Base-by-base conservation (phyloP, 2,329 filamentous ascomycete species). In the Fusarium sp. region DNA sequence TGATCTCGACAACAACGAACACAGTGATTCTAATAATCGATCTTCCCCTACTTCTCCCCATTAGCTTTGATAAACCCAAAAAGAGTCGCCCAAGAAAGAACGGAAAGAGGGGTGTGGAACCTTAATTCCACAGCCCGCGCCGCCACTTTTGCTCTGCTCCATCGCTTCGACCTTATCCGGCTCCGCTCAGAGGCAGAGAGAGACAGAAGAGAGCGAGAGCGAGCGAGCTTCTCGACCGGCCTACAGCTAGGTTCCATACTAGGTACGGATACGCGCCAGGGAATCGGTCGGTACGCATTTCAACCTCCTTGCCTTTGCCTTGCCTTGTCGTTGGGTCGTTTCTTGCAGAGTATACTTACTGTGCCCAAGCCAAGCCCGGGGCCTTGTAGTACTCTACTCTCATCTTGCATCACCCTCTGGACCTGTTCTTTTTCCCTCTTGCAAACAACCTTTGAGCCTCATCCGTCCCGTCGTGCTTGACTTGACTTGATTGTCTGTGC, bases 21-120 rank as follows among this genome's bases (percentile, higher is more conserved):
- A 34, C 39, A 16, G 16, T 45, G 58, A 45, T 5, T 25, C 43
- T 73, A 59, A 71, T 71, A 63, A 67, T 50, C 58, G 35, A 67
- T 64, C 61, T 45, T 27, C 48, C 45, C 20, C 13, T 71, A 34
- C 27, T 45, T 71, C 59, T 62, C 62, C 41, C 41, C 54, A 63
- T 64, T 45, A 57, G 18, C 50, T 41, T 56, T 27, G 62, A 63
- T 60, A 60, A 57, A 54, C 37, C 70, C 52, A 52, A 30, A 45
- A 13, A 60, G 68, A 72, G 52, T 59, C 45, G 45, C 54, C 60
- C 23, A n/a, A 69, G 52, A 72, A 61, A 67, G 68, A 75, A 71
- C n/a, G 66, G 52, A 72, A 61, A 67, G 68, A 75, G 72, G 74
- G 77, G 77, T 70, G 77, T 78, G 77, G 72, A 78, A 79, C 77